Base-by-base conservation (phyloP, 768 basidiomycete genomes). In the Psilocybe cyanescens region DNA sequence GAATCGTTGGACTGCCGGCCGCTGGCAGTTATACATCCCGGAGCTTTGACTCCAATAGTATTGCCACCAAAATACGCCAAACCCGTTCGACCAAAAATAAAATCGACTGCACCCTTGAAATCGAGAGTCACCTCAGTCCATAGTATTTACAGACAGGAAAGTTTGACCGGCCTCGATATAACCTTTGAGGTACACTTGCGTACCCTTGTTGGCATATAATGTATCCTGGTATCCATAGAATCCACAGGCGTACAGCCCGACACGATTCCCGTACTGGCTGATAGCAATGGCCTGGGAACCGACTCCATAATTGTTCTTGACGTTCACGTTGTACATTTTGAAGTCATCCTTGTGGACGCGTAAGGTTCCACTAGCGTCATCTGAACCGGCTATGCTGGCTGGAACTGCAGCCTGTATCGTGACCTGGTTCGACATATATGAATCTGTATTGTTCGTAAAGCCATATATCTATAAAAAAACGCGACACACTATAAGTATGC, bases 141-240 rank as follows among this genome's bases (percentile, higher is more conserved):
- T 11, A 35, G 24, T 16, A 39, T 16, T 8, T 14, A 59, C 11
- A n/a, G 12, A 9, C 35, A 16, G n/a, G 31, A 12, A 24, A 8
- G 17, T 14, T 45, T 1, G 17, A 49, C 67, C 30, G 37, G 79
- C 81, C 71, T 83, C 77, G 55, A 86, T 84, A 56, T 82, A 82
- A 2, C 75, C 75, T 58, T 71, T 74, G 53, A 80, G 66, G 63
- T 78, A 84, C 0, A 84, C 81, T 54, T 84, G 83, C 3, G 78
- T 79, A 7, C 83, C 83, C 49, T 72, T 59, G 49, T 82, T 79
- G 11, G 81, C 77, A 35, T 74, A 75, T 14, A 83, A 61, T 0
- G 81, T 83, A 55, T 83, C 83, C 65, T 85, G 80, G 58, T 78
- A 79, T 16, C 81, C 81, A 58, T 74, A 77, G 63, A 83, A 79